Conservation (phyloP, 331 rosid species). For the Arachis monticola region DNA sequence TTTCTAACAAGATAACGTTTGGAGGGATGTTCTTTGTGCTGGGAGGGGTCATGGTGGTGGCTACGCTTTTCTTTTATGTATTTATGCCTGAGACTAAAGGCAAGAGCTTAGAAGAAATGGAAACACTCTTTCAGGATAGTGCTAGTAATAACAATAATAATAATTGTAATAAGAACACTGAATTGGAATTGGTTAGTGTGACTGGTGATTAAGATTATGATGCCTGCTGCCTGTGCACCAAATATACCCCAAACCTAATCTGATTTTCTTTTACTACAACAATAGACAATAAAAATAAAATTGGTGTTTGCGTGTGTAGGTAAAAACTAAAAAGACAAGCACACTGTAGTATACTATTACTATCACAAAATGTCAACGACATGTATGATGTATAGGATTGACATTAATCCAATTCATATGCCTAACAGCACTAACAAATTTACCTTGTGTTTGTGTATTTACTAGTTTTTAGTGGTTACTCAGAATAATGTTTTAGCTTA, state of each 20-base stretch:
- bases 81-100: constrained; percentile 69
- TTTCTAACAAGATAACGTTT: constrained; percentile 61
- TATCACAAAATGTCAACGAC: no score
- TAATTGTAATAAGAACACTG: not conserved
- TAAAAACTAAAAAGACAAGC: not conserved
- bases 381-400: not conserved
- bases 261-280: not conserved
- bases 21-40: constrained; percentile 60
- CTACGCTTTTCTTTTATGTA: constrained; percentile 47
- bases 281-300: not conserved
- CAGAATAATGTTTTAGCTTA: constrained; percentile 13
- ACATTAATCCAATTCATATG: not conserved
- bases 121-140: constrained; percentile 38
- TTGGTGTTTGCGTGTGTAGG: not conserved
- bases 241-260: no score
- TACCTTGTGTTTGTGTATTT: not conserved
- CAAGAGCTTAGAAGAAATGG: constrained; percentile 46
- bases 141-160: not conserved
- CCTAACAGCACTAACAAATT: constrained; percentile 11
- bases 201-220: not conserved
- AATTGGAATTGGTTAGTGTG: not conserved
- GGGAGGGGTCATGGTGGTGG: constrained; percentile 65
- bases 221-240: no score
- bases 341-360: no score
- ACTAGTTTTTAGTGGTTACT: not conserved